Evolutionary conservation across 148 eudicot genomes (phyloP).

Genomic region (Talinum fruticosum): DNA sequence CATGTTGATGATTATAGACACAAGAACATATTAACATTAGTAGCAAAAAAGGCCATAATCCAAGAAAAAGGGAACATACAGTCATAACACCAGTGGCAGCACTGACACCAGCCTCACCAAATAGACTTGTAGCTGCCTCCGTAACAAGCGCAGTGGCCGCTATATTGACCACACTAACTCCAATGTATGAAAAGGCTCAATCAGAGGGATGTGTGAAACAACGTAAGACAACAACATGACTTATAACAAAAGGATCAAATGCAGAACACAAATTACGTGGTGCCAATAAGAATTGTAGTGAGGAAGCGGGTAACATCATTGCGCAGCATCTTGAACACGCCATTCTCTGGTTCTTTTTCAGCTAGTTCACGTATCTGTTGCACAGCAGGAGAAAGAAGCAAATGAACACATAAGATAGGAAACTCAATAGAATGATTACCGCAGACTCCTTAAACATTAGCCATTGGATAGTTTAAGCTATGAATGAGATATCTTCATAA

Average conservation of each 20-base stretch:
- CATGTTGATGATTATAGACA: neutral
- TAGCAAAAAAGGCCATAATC: neutral
- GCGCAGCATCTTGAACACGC: slow-evolving; percentile 16
- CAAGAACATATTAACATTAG: neutral
- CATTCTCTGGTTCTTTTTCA: slow-evolving; percentile 12
- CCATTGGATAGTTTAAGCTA: neutral
- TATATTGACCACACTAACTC: slow-evolving; percentile 17
- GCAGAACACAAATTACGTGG: slow-evolving; percentile 9
- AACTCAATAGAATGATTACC: too few species aligned
- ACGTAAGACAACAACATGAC: neutral
- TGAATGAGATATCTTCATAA: neutral
- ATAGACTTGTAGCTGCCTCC: slow-evolving; percentile 10
- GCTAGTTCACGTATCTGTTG: slow-evolving; percentile 12
- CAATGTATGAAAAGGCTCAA: neutral
- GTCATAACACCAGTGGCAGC: slow-evolving; percentile 18
- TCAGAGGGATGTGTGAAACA: neutral
- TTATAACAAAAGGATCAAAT: neutral
- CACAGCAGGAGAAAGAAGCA: neutral
- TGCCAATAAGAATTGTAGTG: slow-evolving; percentile 15
- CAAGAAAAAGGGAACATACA: slow-evolving; percentile 11
- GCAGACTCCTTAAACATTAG: neutral
- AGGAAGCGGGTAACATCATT: slow-evolving; percentile 14
- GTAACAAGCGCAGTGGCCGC: slow-evolving; percentile 16
- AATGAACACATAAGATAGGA: neutral
- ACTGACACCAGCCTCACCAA: slow-evolving; percentile 15